These are phyloP conservation scores for Kwoniella pini DNA, from an alignment of 768 basidiomycete species.

Conservation along the genomic window DNA sequence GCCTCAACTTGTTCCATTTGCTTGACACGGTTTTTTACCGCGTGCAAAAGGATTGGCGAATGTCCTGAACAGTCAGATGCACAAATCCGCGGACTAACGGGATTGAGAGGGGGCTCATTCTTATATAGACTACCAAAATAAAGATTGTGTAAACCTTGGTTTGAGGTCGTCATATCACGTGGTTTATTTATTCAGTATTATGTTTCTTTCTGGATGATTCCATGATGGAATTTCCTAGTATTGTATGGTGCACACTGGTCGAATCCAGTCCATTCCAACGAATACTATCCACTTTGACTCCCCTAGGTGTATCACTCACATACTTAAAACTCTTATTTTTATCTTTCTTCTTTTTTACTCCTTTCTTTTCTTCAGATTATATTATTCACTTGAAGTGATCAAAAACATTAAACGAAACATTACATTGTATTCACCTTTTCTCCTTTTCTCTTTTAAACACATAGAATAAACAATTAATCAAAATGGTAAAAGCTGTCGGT, in stretches of 20 bases:
- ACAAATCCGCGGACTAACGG: neutral
- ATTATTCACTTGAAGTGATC: conserved; percentile 3
- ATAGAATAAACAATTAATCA: conserved; percentile 11
- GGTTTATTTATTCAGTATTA: neutral
- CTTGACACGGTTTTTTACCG: too few species aligned
- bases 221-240: conserved; percentile 16
- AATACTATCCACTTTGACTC: neutral
- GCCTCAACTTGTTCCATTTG: too few species aligned
- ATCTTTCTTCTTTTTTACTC: neutral
- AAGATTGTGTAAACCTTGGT: neutral
- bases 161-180: conserved; percentile 8
- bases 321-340: conserved; percentile 12
- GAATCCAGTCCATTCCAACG: conserved; percentile 15
- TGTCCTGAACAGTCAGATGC: neutral
- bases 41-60: too few species aligned
- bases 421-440: neutral
- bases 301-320: neutral
- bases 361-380: conserved; percentile 11
- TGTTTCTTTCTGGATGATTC: conserved; percentile 20
- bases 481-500: conserved; percentile 54
- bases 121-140: neutral
- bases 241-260: conserved; percentile 7
- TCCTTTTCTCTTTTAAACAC: conserved; percentile 1
- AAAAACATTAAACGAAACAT: neutral
- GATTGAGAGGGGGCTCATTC: neutral